Base-by-base conservation (phyloP, 257 asterid species). In the Nicotiana noctiflora region DNA sequence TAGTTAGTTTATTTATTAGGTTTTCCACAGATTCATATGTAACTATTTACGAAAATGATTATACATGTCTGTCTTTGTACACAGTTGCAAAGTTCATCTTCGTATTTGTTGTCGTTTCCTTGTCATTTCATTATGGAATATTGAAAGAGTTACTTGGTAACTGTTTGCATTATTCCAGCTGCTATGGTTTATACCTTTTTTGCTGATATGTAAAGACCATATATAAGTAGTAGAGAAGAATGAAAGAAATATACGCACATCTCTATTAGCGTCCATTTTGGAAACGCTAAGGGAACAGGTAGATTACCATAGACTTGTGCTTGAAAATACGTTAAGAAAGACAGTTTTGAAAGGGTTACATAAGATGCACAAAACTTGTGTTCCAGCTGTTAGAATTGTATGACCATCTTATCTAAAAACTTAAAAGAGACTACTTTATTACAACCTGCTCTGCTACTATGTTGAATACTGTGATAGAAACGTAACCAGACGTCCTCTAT, bases 11-110 rank as follows among this genome's bases (percentile, higher is more conserved):
- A 46, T 13, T 21, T 14, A 44, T 23, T 72, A 46, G 60, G 34
- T 46, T 23, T 70, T 78, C 81, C 59, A 6, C 67, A 56, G 53
- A 29, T 29, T 55, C 66, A 76, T 21, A 55, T 80, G 86, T 82
- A 76, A 81, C 80, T 46, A 18, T 80, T 83, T 77, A 64, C 27
- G 55, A 17, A 17, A 8, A 8, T 51, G 2, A 12, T 79, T n/a
- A 57, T 75, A 46, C 37, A 5, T 3, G 37, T 72, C 19, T 3
- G 37, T 72, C 19, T 68, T 57, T 53, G 15, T 76, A 53, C 80
- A 76, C 8, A 32, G 31, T 27, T 76, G 80, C 64, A 55, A 31
- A 31, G 17, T 31, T 8, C 76, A 19, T 40, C 32, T 37, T 72
- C 78, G 7, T 40, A 34, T 67, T 37, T n/a, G 27, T 37, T 18